phyloP scores from a whole-genome alignment of 2,329 filamentous ascomycete genomes.

The Neocucurbitaria cava region DNA sequence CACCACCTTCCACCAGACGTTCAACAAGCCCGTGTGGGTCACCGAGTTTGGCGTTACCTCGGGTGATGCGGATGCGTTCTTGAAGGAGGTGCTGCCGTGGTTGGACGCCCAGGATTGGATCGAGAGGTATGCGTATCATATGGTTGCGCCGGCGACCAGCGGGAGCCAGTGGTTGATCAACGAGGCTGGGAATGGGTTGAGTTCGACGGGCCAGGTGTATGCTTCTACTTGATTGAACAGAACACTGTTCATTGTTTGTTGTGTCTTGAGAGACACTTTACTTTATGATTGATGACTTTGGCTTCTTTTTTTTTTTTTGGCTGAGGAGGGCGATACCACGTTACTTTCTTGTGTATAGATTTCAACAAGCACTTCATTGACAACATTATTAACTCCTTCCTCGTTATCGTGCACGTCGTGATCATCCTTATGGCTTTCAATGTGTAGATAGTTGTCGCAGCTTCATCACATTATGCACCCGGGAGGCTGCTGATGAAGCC shows the following conservation, averaged over 20 bases:
- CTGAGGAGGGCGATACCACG: conserved; percentile 23
- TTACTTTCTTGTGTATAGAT: conserved; percentile 12
- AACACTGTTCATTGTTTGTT: too few relatives aligned
- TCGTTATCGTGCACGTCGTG: neutral
- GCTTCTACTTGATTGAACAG: conserved; percentile 10
- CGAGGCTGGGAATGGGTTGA: conserved; percentile 25
- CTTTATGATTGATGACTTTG: conserved; percentile 11
- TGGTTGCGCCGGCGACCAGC: conserved; percentile 28
- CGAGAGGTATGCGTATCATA: conserved; percentile 44
- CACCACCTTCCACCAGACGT: conserved; percentile 32
- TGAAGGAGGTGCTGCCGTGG: conserved; percentile 44
- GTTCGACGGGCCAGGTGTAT: conserved; percentile 26
- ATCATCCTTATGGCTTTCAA: neutral
- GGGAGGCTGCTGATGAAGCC: neutral
- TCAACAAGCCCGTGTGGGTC: conserved; percentile 45
- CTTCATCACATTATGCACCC: neutral
- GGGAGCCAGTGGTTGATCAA: conserved; percentile 26
- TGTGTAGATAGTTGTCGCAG: neutral
- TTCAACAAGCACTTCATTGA: neutral
- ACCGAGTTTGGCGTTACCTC: conserved; percentile 45
- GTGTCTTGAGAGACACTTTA: conserved; percentile 1
- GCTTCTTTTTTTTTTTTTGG: too few relatives aligned
- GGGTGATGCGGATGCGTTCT: conserved; percentile 34
- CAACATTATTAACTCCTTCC: neutral
- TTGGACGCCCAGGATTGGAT: conserved; percentile 42